These are phyloP conservation scores for Botryosphaeria dothidea DNA, from an alignment of 2,329 filamentous ascomycete species.

Conservation along the genomic window DNA sequence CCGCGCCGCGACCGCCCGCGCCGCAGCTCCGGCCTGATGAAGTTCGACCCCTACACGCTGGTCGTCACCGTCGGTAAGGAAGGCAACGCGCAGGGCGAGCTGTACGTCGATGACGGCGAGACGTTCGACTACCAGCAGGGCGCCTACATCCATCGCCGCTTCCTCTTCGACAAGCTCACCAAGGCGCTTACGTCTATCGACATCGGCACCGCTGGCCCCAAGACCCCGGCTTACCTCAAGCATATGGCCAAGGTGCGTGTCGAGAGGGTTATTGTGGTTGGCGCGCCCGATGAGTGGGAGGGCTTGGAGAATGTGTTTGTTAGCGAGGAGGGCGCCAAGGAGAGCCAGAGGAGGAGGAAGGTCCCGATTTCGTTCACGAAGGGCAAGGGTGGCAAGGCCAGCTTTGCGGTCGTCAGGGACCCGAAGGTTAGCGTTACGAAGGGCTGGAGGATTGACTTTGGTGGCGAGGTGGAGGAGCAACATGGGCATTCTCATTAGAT, in stretches of 20 bases:
- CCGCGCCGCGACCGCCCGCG: constrained; percentile 86
- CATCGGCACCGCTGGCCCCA: constrained; percentile 51
- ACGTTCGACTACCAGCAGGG: constrained; percentile 84
- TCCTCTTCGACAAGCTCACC: constrained; percentile 61
- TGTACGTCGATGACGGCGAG: constrained; percentile 94
- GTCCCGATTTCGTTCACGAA: constrained; percentile 62
- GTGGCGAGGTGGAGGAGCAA: background rate
- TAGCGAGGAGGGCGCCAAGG: constrained; percentile 58
- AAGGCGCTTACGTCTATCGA: constrained; percentile 70
- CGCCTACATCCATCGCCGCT: constrained; percentile 83
- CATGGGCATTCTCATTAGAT: background rate
- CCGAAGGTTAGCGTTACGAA: constrained; percentile 62
- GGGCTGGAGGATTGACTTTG: constrained; percentile 65
- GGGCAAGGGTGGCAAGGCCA: constrained; percentile 55
- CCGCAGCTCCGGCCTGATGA: constrained; percentile 85
- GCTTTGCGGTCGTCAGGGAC: constrained; percentile 65
- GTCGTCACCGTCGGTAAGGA: constrained; percentile 71
- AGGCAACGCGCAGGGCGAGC: constrained; percentile 73
- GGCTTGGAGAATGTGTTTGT: constrained; percentile 63
- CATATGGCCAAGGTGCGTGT: constrained; percentile 75
- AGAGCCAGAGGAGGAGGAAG: constrained; percentile 45
- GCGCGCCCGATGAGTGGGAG: constrained; percentile 73
- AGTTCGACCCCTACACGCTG: constrained; percentile 91
- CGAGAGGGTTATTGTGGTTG: constrained; percentile 82
- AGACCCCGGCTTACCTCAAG: constrained; percentile 75